A percentile compares a stretch with the other conserved stretches of the same genome.
Evolutionary conservation across 2,329 filamentous ascomycete genomes (phyloP).

Genomic region (Fusarium sp.): DNA sequence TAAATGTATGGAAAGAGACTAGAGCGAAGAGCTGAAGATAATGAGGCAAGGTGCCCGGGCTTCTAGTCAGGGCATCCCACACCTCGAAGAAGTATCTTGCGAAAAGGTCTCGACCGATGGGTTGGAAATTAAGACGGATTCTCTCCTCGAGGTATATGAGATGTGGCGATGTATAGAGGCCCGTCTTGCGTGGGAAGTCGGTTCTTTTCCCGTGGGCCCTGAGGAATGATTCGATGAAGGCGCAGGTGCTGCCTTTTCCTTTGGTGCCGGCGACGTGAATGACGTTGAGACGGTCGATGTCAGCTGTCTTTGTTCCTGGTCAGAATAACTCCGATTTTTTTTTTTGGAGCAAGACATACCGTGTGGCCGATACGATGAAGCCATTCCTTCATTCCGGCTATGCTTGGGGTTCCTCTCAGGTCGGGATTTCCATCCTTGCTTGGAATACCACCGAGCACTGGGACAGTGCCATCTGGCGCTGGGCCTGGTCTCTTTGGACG

Average conservation of each 20-base stretch:
- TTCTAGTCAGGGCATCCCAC: not conserved
- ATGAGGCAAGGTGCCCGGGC: not conserved
- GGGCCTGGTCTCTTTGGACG: not conserved
- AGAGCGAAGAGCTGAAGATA: not conserved
- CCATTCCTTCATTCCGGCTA: not conserved
- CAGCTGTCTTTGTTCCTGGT: not conserved
- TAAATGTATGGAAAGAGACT: not conserved
- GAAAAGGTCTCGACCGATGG: not conserved
- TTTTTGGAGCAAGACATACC: not conserved
- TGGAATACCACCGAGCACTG: not conserved
- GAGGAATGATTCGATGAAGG: not conserved
- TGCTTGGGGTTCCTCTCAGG: not conserved
- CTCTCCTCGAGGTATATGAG: not conserved
- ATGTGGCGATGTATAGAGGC: not conserved
- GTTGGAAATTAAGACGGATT: not conserved
- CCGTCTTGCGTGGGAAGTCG: not conserved
- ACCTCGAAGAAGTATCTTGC: not conserved
- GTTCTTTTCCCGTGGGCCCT: not conserved
- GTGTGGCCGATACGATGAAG: not conserved
- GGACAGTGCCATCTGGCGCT: not conserved
- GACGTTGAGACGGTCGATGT: not conserved
- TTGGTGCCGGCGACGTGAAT: not conserved
- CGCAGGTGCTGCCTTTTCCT: not conserved
- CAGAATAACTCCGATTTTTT: accelerated
- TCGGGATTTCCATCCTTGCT: not conserved